Evolutionary conservation across 2,329 filamentous ascomycete species (phyloP), one percentile per base, ranked within the genome.

Genomic region (Pseudocercospora cruenta): DNA sequence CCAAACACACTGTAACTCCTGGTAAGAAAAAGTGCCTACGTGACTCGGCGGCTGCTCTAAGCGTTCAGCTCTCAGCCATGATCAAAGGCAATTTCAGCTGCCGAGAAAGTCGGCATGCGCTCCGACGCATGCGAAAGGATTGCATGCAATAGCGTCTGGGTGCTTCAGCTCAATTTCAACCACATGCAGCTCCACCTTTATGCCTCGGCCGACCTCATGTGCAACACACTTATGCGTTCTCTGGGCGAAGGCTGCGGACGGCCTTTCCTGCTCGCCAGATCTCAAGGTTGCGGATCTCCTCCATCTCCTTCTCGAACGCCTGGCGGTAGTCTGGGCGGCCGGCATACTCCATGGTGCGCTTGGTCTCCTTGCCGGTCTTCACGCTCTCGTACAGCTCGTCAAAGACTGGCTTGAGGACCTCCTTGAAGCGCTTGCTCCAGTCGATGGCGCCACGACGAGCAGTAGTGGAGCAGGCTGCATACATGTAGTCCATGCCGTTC

Each of bases 401-500:
- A 89, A 99, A 99, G 80, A 99, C 91, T 78, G 95, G 95, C 91
- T 98, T 98, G 80, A 99, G 88, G 80, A 91, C 93, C 75, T 94
- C 91, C 91, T 97, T 97, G 93, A 99, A 99, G 80, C 87, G 88
- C 82, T 90, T 90, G 80, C 91, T 94, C 95, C 95, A 99, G 88
- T 99, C 95, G 80, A 99, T 96, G 84, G 95, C 95, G 83, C 95
- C 95, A 80, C 95, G 94, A 79, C 95, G 93, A 79, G 95, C 95
- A 66, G 95, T 99, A 80, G 95, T 99, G 71, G 94, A 98, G 91
- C 95, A 99, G 74, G 95, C 95, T 81, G 94, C 94, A 87, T 96
- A 99, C 95, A 99, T 99, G 93, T 96, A 99, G 87, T 99, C 95
- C 95, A 99, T 98, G 79, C 95, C 95, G 85, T 98, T 91, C 84